Conservation (phyloP, 768 basidiomycete species). For the Lenzites betulinus region DNA sequence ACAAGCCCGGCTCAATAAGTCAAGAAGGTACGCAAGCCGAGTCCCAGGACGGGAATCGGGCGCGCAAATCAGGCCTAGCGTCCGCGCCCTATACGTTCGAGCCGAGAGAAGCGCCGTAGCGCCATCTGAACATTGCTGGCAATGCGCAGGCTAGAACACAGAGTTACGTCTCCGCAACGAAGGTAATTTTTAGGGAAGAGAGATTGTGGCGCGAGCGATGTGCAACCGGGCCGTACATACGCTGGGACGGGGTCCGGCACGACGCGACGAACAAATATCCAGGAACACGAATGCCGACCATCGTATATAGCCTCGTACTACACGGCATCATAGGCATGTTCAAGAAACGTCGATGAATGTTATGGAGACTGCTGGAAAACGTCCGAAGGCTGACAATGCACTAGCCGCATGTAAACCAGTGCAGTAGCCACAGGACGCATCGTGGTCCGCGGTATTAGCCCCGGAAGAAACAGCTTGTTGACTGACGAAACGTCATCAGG, state of each 20-base stretch:
- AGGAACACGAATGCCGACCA: neutral
- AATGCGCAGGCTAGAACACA: neutral
- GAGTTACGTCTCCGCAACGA: conserved; percentile 1
- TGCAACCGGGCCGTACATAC: neutral
- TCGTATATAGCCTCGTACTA: neutral
- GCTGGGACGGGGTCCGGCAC: neutral
- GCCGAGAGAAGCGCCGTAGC: neutral
- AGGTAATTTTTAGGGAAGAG: neutral
- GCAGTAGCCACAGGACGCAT: neutral
- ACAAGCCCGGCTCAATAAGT: conserved; percentile 14
- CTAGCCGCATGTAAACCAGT: neutral
- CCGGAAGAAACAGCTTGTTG: neutral
- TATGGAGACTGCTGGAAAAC: neutral
- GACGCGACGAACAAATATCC: neutral
- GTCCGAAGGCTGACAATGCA: neutral
- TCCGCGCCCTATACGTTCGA: neutral
- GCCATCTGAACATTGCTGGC: neutral
- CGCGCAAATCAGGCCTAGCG: neutral
- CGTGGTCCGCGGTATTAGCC: too few relatives aligned
- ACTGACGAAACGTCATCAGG: neutral
- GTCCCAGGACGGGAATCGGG: conserved; percentile 1
- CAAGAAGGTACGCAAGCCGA: conserved; percentile 21
- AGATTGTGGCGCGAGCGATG: neutral
- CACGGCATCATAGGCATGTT: neutral
- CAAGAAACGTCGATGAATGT: neutral